Evolutionary conservation across 1,284 basidiomycete species (phyloP).

Genomic region (Ceratobasidium sp.): DNA sequence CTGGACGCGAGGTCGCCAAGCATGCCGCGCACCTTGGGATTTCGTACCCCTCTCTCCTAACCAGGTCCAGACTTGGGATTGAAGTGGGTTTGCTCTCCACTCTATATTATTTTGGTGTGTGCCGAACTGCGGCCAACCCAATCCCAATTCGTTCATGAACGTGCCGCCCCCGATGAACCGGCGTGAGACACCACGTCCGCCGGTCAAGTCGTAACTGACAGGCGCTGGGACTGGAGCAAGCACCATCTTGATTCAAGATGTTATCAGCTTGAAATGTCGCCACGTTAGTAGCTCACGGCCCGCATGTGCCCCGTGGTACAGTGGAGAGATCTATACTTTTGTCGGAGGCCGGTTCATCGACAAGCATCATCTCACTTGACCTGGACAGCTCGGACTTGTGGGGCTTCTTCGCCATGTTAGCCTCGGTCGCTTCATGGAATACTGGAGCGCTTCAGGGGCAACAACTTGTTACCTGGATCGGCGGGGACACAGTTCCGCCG

Average conservation of each 20-base stretch:
- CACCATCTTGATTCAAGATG: no score
- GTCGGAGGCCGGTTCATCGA: no score
- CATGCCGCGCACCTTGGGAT: no score
- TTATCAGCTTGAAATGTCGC: neutral
- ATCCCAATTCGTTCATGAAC: neutral
- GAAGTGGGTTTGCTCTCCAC: neutral
- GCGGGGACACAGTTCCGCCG: neutral
- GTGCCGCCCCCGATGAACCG: neutral
- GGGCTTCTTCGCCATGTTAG: neutral
- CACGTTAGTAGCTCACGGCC: neutral
- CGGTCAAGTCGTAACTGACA: neutral
- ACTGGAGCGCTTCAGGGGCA: neutral
- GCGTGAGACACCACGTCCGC: constrained; percentile 9
- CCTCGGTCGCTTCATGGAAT: constrained; percentile 8
- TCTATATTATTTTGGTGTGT: neutral
- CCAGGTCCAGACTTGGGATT: constrained; percentile 7
- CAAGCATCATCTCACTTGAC: constrained; percentile 16
- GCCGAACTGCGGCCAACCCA: constrained; percentile 10
- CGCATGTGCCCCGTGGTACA: constrained; percentile 4
- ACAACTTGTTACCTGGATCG: neutral
- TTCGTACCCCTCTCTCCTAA: no score
- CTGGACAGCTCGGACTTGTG: neutral
- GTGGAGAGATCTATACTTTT: neutral
- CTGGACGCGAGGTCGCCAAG: no score
- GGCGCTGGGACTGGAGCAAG: neutral